Base-by-base conservation (phyloP, 441 rosid species). In the Adansonia gregorii region DNA sequence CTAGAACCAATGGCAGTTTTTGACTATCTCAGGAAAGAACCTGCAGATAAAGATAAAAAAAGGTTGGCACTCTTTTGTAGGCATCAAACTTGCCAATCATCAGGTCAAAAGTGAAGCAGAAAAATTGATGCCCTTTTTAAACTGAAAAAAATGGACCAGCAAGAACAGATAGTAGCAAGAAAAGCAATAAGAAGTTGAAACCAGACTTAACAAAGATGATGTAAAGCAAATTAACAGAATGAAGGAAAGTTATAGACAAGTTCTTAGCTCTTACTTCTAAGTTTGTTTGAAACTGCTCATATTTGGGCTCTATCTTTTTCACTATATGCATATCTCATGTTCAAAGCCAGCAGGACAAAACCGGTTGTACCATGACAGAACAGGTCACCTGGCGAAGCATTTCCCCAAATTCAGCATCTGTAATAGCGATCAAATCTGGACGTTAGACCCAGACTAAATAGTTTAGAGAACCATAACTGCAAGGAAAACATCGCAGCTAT, bases 221-320 rank as follows among this genome's bases (percentile, higher is more conserved):
- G 41, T 11, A 9, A 27, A n/a, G 41, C 14, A 41, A 66, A 55
- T 43, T 76, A 35, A 67, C 17, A 54, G 22, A 39, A 54, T 10
- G 67, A 35, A 64, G 43, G 73, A 6, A 48, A 48, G 73, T 6
- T 78, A 63, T 76, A 82, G 51, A 56, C 70, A 19, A 45, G 69
- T 51, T 78, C 80, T 86, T 80, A 86, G 72, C 54, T 77, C 82
- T 87, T 82, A 86, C 91, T 89, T 85, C 82, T 69, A 76, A 92
- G 88, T 86, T 91, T 93, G 82, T 88, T 86, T 51, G 94, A 90
- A 78, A 92, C 74, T 46, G 91, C 94, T 89, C 72, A 81, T 80
- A 89, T 92, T 97, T 97, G 92, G 78, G 92, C 91, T 87, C 88
- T 92, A 75, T 93, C 96, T 83, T 92, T 91, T 68, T 93, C 89